Percentiles rank a stretch among this genome's conserved stretches.
These are phyloP conservation scores for Entonaema liquescens DNA, from an alignment of 495 filamentous ascomycete genomes.

Conservation along the genomic window DNA sequence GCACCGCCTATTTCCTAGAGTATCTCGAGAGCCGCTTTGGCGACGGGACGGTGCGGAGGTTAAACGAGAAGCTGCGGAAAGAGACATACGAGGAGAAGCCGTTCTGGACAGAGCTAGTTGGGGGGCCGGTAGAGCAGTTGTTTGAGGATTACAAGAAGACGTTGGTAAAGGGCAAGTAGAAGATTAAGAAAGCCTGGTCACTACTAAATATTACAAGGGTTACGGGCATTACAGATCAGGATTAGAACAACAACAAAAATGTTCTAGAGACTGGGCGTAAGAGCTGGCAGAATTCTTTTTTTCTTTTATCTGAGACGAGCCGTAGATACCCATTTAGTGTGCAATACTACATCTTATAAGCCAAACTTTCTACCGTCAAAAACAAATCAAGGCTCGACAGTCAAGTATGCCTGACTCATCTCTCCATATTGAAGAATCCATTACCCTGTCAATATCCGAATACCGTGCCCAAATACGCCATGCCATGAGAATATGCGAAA, in stretches of 20 bases:
- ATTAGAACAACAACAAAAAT: background rate
- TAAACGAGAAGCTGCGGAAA: conserved; percentile 76
- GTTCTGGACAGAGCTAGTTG: conserved; percentile 80
- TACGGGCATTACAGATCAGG: background rate
- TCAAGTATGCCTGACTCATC: conserved; percentile 15
- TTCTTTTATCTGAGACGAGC: conserved; percentile 19
- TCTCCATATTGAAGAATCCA: conserved; percentile 24
- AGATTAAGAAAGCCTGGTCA: background rate
- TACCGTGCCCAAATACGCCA: conserved; percentile 30
- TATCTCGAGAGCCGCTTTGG: conserved; percentile 74
- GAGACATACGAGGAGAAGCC: conserved; percentile 64
- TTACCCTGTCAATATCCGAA: conserved; percentile 23
- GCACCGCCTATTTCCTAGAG: conserved; percentile 90
- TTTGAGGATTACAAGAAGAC: conserved; percentile 73
- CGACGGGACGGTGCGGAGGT: conserved; percentile 69
- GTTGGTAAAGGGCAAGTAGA: conserved; percentile 37
- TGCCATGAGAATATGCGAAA: conserved; percentile 34
- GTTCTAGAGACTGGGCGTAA: background rate
- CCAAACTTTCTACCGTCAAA: conserved; percentile 12
- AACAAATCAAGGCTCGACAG: conserved; percentile 18
- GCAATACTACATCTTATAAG: conserved; percentile 18
- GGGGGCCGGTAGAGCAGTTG: conserved; percentile 68
- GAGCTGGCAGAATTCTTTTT: background rate
- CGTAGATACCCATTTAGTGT: conserved; percentile 30
- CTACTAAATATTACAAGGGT: background rate